Evolutionary conservation across 805 yeast species (phyloP).

Genomic region (Myxozyma neglecta): DNA sequence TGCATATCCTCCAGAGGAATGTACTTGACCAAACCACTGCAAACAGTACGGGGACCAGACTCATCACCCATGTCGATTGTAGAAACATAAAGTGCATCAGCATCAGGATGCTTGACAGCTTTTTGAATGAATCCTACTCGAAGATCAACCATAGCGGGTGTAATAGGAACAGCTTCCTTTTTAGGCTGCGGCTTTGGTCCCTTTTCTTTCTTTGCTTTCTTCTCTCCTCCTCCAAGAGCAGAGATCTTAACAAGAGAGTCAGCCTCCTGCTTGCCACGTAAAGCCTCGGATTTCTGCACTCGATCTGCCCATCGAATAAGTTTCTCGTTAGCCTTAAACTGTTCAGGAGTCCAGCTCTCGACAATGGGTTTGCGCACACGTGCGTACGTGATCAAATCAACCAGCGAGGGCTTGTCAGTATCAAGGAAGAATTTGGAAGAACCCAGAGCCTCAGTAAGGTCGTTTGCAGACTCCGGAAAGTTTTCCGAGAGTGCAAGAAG

Average conservation of each 20-base stretch:
- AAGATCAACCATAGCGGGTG: constrained; percentile 84
- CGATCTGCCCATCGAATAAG: constrained; percentile 90
- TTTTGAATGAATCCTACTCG: constrained; percentile 96
- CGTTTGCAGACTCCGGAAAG: constrained; percentile 52
- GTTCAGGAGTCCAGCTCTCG: constrained; percentile 55
- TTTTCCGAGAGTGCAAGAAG: constrained; percentile 72
- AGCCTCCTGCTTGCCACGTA: constrained; percentile 49
- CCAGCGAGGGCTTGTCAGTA: constrained; percentile 56
- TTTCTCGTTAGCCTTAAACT: constrained; percentile 71
- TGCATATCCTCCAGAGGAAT: constrained; percentile 93
- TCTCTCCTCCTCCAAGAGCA: constrained; percentile 36
- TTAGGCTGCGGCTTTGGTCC: constrained; percentile 50
- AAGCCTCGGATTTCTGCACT: constrained; percentile 59
- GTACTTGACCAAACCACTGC: constrained; percentile 92
- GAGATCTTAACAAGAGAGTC: constrained; percentile 36
- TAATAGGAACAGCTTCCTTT: constrained; percentile 56
- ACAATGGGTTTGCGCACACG: constrained; percentile 59
- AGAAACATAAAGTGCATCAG: constrained; percentile 93
- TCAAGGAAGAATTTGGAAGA: constrained; percentile 68
- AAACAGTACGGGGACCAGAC: constrained; percentile 96
- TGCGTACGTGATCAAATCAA: constrained; percentile 72
- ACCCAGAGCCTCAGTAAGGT: constrained; percentile 66
- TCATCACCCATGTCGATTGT: constrained; percentile 96
- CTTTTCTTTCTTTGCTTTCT: constrained; percentile 50
- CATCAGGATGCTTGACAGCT: constrained; percentile 96